Base-by-base conservation (phyloP, 202 grass and related monocot genomes). In the Brachypodium distachyon region DNA sequence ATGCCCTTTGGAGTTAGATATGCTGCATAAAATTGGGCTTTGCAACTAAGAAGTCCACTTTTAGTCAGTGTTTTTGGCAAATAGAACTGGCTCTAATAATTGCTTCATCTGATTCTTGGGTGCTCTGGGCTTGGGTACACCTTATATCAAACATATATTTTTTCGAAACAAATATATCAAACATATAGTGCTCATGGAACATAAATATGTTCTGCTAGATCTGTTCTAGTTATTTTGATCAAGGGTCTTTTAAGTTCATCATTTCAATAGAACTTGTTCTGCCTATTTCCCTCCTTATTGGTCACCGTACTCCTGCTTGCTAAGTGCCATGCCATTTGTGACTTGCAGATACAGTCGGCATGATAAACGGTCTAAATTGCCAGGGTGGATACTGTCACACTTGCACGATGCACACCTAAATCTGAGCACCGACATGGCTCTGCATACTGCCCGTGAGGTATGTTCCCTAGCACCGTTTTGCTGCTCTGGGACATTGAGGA, bases 361-460 rank as follows among this genome's bases (percentile, higher is more conserved):
- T 79, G 90, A 96, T 65, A 96, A 96, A 44, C 78, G 87, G 23
- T 96, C 93, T 53, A 96, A 96, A 80, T 82, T 96, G 52, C 93
- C 93, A 36, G 87, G 89, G 21, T 96, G 93, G 89, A 96, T 92
- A 92, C 72, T 92, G 60, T 96, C 93, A 47, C 89, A 96, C 60
- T 80, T 96, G 73, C 93, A 83, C 18, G 93, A 96, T 73, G 93
- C 85, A 4, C 93, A 92, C 60, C 76, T 96, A 52, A 96, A 96
- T 70, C 85, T 92, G 13, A 96, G 93, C 76, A 96, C 93, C 5
- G 90, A 96, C 53, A 96, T 96, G 93, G 87, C 93, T 77, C 55
- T 96, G 82, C 93, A 92, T 81, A 90, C 92, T 84, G 93, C 93
- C 70, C 89, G 90, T 44, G 87, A 92, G 93, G 93, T 96, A 62